These are phyloP conservation scores for Jaminaea rosea DNA, from an alignment of 1,284 basidiomycete species.

Conservation along the genomic window DNA sequence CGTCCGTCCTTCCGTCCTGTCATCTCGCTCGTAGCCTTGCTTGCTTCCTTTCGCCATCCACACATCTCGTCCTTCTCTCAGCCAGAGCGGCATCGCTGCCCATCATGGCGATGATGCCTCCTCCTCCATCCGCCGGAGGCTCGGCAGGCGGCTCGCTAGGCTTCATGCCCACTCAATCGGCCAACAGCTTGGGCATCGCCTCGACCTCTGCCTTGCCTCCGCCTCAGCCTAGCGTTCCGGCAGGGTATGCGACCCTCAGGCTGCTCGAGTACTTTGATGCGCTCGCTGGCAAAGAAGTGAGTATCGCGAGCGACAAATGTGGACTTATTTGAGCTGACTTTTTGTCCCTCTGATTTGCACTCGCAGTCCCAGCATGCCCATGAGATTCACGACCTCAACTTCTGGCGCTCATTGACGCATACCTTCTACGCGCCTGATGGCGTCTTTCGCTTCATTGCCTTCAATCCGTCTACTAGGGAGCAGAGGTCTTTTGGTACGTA, in stretches of 20 bases:
- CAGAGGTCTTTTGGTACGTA: slow-evolving; percentile 22
- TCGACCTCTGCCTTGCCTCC: neutral
- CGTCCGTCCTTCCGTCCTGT: too few species aligned
- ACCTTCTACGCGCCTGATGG: slow-evolving; percentile 26
- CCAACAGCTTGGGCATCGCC: neutral
- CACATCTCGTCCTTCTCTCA: too few species aligned
- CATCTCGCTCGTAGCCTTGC: too few species aligned
- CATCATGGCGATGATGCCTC: neutral
- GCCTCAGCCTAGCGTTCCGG: neutral
- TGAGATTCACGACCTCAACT: slow-evolving; percentile 10
- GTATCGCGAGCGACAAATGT: neutral
- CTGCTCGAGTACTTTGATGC: neutral
- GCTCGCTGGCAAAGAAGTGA: neutral
- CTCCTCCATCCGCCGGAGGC: neutral
- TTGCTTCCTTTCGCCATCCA: too few species aligned
- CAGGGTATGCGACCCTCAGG: neutral
- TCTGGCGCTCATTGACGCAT: slow-evolving; percentile 23
- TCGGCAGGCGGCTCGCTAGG: neutral
- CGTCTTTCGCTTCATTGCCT: slow-evolving; percentile 21
- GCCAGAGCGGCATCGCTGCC: too few species aligned
- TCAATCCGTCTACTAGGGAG: slow-evolving; percentile 26
- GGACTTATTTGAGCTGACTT: neutral
- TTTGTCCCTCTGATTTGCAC: neutral
- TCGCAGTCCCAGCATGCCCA: neutral
- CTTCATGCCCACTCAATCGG: neutral